phyloP scores from a whole-genome alignment of 1,284 basidiomycete genomes.

The Stereum hirsutum region DNA sequence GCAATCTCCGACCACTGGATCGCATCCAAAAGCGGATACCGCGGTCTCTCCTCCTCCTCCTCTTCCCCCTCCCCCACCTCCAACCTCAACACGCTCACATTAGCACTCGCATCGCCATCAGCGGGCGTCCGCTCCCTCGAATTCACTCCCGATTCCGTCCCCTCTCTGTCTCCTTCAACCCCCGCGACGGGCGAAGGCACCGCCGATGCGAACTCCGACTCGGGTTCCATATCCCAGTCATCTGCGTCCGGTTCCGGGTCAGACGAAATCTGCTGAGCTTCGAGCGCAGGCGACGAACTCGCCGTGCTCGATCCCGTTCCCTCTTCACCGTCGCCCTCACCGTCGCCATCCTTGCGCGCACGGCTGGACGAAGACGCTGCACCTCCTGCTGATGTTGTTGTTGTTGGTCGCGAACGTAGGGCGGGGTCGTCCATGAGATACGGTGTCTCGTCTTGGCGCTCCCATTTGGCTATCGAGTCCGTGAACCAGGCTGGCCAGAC shows the following conservation, averaged over 20 bases:
- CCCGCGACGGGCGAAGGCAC: no score
- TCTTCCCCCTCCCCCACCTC: constrained; percentile 13
- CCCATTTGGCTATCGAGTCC: constrained; percentile 79
- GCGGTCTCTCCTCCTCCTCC: constrained; percentile 6
- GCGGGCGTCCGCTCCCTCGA: no score
- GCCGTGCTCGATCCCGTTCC: no score
- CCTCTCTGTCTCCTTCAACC: no score
- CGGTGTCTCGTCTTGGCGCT: constrained; percentile 57
- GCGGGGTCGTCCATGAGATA: constrained; percentile 57
- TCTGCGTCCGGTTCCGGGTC: constrained; percentile 58
- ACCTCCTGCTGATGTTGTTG: no score
- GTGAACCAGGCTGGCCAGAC: constrained; percentile 88
- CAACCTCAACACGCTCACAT: neutral
- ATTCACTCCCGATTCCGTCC: no score
- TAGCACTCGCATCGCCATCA: neutral
- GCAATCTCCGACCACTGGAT: constrained; percentile 77
- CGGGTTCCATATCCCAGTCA: constrained; percentile 51
- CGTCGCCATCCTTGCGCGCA: constrained; percentile 12
- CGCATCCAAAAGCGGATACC: no score
- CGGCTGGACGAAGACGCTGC: no score
- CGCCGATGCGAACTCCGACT: no score
- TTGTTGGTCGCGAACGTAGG: constrained; percentile 14
- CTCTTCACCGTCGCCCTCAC: constrained; percentile 12
- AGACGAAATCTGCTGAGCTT: constrained; percentile 49
- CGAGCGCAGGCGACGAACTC: constrained; percentile 33